These are phyloP conservation scores for Picea glauca DNA, from an alignment of 75 land plant genomes.

Conservation along the genomic window DNA sequence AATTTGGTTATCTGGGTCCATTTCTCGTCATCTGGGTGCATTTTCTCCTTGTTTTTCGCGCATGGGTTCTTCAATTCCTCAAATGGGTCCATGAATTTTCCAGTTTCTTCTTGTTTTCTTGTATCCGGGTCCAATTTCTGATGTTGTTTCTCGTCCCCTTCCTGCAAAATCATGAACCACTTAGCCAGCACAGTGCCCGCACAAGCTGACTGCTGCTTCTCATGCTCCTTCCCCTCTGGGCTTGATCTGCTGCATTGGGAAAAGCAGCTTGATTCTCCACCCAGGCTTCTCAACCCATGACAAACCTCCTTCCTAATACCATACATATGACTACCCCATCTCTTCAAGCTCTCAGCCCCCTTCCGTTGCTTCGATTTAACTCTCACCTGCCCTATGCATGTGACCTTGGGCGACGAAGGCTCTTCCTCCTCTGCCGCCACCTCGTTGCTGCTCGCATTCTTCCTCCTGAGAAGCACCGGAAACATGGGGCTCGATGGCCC, in stretches of 20 bases:
- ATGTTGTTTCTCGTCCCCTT: constrained; percentile 31
- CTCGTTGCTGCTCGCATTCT: constrained; percentile 34
- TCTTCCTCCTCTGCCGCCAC: constrained; percentile 29
- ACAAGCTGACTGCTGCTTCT: neutral
- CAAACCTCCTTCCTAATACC: constrained; percentile 24
- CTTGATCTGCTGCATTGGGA: constrained; percentile 31
- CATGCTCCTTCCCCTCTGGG: neutral
- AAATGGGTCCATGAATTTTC: neutral
- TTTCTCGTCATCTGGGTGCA: neutral
- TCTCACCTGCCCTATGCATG: constrained; percentile 89
- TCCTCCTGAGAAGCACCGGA: constrained; percentile 14
- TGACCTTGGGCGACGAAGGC: constrained; percentile 84
- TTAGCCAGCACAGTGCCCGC: constrained; percentile 34
- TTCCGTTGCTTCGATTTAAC: constrained; percentile 55
- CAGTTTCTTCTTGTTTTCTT: constrained; percentile 18
- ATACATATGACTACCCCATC: constrained; percentile 39
- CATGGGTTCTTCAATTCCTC: neutral
- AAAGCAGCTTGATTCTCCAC: constrained; percentile 54
- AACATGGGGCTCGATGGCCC: constrained; percentile 55
- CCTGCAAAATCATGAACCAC: constrained; percentile 48
- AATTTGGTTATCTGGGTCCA: neutral
- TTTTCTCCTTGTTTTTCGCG: constrained; percentile 4
- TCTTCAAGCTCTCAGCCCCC: constrained; percentile 27
- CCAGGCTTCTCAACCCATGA: constrained; percentile 41
- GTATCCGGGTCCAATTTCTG: constrained; percentile 10